Conservation (phyloP, 176 grass and related monocot species). For the Oryza longistaminata region DNA sequence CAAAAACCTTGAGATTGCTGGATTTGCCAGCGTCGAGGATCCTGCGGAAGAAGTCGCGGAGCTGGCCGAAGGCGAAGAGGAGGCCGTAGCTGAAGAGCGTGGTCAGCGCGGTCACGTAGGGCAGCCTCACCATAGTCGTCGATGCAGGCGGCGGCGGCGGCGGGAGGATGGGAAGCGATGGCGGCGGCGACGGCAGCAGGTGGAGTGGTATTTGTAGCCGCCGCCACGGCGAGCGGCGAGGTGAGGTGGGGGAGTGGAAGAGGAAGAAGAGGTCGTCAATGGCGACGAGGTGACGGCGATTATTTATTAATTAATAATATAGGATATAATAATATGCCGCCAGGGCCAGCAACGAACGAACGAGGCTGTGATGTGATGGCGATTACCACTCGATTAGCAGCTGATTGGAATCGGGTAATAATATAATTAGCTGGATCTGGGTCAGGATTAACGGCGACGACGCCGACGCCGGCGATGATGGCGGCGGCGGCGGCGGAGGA, state of each 20-base stretch:
- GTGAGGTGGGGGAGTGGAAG: neutral
- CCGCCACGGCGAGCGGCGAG: neutral
- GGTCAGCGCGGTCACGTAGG: constrained; percentile 69
- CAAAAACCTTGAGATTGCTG: constrained; percentile 64
- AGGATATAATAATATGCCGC: neutral
- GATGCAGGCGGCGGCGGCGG: neutral
- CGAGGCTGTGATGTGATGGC: neutral
- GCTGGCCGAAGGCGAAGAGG: constrained; percentile 87
- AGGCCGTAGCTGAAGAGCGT: constrained; percentile 90
- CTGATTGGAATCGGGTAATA: neutral
- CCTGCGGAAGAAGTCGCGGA: constrained; percentile 77
- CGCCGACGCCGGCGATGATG: neutral
- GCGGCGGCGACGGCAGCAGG: neutral
- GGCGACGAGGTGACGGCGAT: constrained; percentile 17
- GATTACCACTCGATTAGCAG: neutral
- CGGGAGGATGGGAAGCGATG: neutral
- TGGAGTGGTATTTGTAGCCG: constrained; percentile 25
- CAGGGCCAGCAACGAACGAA: neutral
- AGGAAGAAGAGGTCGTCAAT: constrained; percentile 40
- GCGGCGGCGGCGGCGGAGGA: neutral
- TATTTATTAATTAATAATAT: neutral
- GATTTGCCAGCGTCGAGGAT: constrained; percentile 71
- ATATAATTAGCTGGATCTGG: neutral
- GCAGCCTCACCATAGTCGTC: constrained; percentile 61
- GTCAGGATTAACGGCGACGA: neutral